Evolutionary conservation across 2,329 filamentous ascomycete genomes (phyloP).

Genomic region (Didymosphaeria variabile): DNA sequence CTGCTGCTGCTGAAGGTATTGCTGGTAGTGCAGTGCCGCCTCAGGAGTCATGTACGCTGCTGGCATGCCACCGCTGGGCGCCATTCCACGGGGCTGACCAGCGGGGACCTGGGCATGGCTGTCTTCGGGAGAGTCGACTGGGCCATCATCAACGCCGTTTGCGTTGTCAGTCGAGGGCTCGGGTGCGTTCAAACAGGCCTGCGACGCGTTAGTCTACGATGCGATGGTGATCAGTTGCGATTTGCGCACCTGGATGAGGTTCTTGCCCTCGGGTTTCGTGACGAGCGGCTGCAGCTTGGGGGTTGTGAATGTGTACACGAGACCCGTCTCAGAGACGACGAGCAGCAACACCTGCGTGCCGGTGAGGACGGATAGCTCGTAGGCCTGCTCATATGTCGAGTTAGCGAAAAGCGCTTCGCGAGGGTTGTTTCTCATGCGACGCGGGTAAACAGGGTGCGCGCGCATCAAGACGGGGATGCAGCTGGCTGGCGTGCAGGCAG

Average conservation of each 20-base stretch:
- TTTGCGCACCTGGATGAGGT: constrained; percentile 88
- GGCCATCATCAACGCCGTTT: constrained; percentile 61
- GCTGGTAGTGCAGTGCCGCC: constrained; percentile 82
- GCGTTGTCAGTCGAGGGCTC: constrained; percentile 85
- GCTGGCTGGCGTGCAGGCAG: constrained; percentile 23
- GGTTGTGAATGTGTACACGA: constrained; percentile 98
- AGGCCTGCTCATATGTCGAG: constrained; percentile 70
- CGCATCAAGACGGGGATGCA: constrained; percentile 32
- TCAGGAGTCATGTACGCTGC: constrained; percentile 71
- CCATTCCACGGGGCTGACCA: constrained; percentile 73
- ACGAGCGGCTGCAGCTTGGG: constrained; percentile 98
- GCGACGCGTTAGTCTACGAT: constrained; percentile 46
- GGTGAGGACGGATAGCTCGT: constrained; percentile 95
- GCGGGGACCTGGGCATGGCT: constrained; percentile 80
- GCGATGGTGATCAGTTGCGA: constrained; percentile 16
- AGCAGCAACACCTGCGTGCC: constrained; percentile 96
- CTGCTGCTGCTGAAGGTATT: constrained; percentile 75
- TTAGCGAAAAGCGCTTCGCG: constrained; percentile 33
- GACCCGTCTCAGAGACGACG: constrained; percentile 94
- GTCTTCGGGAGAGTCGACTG: constrained; percentile 90
- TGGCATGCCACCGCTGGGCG: constrained; percentile 70
- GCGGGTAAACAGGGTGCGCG: constrained; percentile 30
- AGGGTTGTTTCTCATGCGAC: constrained; percentile 41
- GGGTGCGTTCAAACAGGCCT: constrained; percentile 97
- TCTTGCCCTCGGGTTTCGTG: constrained; percentile 98